Evolutionary conservation across 768 basidiomycete genomes (phyloP), one percentile per base, ranked within the genome.

Genomic region (Xerocomellus chrysenteron): DNA sequence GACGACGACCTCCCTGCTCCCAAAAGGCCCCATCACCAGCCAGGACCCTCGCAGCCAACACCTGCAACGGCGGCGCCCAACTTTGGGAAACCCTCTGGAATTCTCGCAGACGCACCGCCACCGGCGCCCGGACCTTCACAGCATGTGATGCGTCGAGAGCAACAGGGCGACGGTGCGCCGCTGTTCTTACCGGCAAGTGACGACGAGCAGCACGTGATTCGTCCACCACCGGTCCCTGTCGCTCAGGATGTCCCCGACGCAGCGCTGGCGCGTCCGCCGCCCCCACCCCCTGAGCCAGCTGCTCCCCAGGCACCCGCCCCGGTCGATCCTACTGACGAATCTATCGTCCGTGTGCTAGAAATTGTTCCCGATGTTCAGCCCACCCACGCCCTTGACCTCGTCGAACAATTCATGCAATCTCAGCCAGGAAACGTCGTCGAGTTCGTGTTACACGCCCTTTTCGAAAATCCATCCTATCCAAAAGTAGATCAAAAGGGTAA

Each of bases 351-450:
- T 41, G 76, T 90, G 32, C 73, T 87, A 37, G 87, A 89, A 62
- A 80, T 92, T 44, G 68, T 90, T 13, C 90, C 90, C 0, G 87
- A 90, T 61, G 86, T 90, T 24, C 76, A 80, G 21, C 82, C 85
- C 5, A 73, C 76, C 3, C 78, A 90, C 59, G 80, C 79, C 13
- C 65, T 76, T 24, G 58, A 67, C 2, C 80, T 89, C 33, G 65
- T 89, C 32, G 69, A 76, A 37, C 65, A 76, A 43, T 73, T 80
- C 57, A 65, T 80, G 30, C 70, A 74, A 5, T 62, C 70, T 5
- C 73, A 74, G 1, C 61, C 60, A 17, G 47, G n/a, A 11, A 62
- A 67, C 32, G 78, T 82, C 41, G 75, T 83, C 37, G 80, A 87
- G 63, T 69, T 71, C 7, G 80, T 87, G 0, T 59, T 92, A 10